Evolutionary conservation across 2,329 filamentous ascomycete genomes (phyloP).

Genomic region (Colletotrichum trifolii): DNA sequence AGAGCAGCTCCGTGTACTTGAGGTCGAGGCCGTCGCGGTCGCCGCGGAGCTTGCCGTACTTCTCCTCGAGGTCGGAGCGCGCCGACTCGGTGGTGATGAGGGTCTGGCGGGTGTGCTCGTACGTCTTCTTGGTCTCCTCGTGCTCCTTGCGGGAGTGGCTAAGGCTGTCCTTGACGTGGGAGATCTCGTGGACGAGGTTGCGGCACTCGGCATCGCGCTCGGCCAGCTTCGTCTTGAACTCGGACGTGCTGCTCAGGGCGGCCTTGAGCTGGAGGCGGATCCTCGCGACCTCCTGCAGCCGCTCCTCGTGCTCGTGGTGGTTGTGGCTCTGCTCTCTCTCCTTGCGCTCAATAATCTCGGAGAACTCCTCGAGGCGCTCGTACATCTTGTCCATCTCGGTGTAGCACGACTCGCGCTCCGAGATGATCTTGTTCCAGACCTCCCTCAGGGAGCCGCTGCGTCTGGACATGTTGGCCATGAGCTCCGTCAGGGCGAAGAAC

Average conservation of each 20-base stretch:
- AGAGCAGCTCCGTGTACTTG: constrained; percentile 23
- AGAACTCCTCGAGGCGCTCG: constrained; percentile 23
- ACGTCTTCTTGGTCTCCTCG: constrained; percentile 25
- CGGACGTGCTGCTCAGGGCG: constrained; percentile 7
- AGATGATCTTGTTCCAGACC: constrained; percentile 31
- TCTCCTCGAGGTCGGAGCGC: constrained; percentile 15
- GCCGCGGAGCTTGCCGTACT: constrained; percentile 16
- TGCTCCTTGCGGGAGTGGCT: constrained; percentile 20
- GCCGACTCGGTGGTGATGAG: constrained; percentile 16
- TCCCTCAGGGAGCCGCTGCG: constrained; percentile 19
- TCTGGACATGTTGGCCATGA: constrained; percentile 31
- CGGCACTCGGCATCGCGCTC: constrained; percentile 27
- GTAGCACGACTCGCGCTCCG: constrained; percentile 26
- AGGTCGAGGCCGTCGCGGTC: constrained; percentile 22
- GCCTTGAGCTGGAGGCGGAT: constrained; percentile 22
- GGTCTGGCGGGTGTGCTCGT: constrained; percentile 13
- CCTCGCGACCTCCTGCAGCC: constrained; percentile 23
- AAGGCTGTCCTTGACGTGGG: constrained; percentile 16
- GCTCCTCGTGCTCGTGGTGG: constrained; percentile 25
- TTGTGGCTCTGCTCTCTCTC: constrained; percentile 24
- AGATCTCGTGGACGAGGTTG: constrained; percentile 13
- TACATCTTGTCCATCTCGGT: constrained; percentile 27
- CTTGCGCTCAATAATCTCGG: constrained; percentile 24
- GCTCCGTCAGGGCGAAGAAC: constrained; percentile 28
- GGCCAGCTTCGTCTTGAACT: constrained; percentile 25